A percentile compares a stretch with the other conserved stretches of the same genome.
These are phyloP conservation scores for Malassezia psittaci DNA, from an alignment of 1,284 basidiomycete genomes.

Conservation along the genomic window DNA sequence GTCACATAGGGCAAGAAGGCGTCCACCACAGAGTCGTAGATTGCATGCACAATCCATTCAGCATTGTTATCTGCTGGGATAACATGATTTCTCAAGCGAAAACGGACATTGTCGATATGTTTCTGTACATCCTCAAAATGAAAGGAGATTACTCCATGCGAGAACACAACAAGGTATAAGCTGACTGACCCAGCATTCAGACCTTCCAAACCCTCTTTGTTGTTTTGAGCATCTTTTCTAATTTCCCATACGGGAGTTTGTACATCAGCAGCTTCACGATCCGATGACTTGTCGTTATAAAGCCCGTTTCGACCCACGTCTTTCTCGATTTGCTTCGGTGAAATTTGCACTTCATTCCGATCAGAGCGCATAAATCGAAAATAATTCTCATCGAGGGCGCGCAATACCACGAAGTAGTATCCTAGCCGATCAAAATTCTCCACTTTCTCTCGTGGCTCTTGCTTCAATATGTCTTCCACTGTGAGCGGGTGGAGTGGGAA, in stretches of 20 bases:
- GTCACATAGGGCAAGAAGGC: conserved; percentile 80
- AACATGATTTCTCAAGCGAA: conserved; percentile 53
- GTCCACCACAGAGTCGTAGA: conserved; percentile 88
- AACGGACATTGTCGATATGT: conserved; percentile 69
- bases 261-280: background rate
- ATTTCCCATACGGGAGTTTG: conserved; percentile 47
- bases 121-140: conserved; percentile 85
- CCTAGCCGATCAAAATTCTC: conserved; percentile 79
- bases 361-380: conserved; percentile 50
- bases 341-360: background rate
- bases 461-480: conserved; percentile 87
- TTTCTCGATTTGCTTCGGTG: background rate
- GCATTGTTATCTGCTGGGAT: conserved; percentile 29
- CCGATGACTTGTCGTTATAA: background rate
- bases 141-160: conserved; percentile 80
- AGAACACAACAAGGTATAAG: conserved; percentile 79
- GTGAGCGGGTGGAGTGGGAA: conserved; percentile 86
- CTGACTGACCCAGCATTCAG: conserved; percentile 66
- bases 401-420: conserved; percentile 84
- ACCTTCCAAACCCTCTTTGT: conserved; percentile 56
- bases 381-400: conserved; percentile 63
- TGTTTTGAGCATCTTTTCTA: conserved; percentile 50
- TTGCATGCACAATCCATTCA: conserved; percentile 84
- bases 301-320: background rate
- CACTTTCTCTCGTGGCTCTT: conserved; percentile 84